Percentiles rank a stretch among this genome's conserved stretches.
phyloP scores from a whole-genome alignment of 371 early-diverging fungal genomes.

The Mucor saturninus region DNA sequence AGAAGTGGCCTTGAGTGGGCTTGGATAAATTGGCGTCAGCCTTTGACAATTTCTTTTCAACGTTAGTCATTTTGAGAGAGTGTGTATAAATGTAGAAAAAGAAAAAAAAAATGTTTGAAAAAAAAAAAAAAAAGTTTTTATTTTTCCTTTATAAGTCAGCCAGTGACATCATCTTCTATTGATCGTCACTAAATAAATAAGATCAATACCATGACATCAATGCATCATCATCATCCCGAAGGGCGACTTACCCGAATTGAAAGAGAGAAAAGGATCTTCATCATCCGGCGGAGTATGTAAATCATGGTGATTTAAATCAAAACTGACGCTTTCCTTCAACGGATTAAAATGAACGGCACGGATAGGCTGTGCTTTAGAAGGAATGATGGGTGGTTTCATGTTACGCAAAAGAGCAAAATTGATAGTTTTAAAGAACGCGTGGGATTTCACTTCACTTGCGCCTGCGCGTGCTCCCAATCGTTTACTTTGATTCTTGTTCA shows the following conservation, averaged over 20 bases:
- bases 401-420: constrained; percentile 93
- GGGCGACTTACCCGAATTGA: constrained; percentile 58
- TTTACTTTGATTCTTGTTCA: constrained; percentile 84
- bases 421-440: constrained; percentile 90
- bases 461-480: constrained; percentile 88
- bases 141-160: no score
- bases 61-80: neutral
- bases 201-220: neutral
- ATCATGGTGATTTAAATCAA: constrained; percentile 48
- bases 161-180: constrained; percentile 4
- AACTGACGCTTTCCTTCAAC: constrained; percentile 64
- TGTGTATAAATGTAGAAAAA: neutral
- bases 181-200: constrained; percentile 20
- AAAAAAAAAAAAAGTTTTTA: neutral
- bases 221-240: neutral
- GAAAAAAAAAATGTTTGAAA: constrained; percentile 1
- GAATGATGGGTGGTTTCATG: constrained; percentile 90
- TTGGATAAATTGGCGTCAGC: constrained; percentile 21
- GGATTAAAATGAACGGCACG: constrained; percentile 66
- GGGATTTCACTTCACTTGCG: constrained; percentile 94
- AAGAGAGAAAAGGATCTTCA: constrained; percentile 64
- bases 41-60: constrained; percentile 22
- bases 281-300: constrained; percentile 26
- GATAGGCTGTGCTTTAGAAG: constrained; percentile 56
- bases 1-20: constrained; percentile 30